These are phyloP conservation scores for Alternaria alternata DNA, from an alignment of 2,329 filamentous ascomycete species.

Conservation along the genomic window DNA sequence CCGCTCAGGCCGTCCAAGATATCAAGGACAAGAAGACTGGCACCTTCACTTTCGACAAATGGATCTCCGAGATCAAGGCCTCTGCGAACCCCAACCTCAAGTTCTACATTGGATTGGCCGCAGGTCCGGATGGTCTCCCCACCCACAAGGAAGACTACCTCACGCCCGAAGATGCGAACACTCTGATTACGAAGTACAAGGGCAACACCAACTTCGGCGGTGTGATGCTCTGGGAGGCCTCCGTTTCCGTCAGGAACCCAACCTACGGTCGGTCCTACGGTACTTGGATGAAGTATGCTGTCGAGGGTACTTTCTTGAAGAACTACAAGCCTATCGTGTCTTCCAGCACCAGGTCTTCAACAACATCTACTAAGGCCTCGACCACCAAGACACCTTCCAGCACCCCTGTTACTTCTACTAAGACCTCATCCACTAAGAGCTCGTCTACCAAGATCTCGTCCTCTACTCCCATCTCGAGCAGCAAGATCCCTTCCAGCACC, in stretches of 20 bases:
- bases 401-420: not conserved
- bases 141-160: constrained; percentile 55
- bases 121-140: constrained; percentile 33
- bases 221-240: constrained; percentile 68
- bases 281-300: constrained; percentile 57
- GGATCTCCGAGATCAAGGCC: constrained; percentile 49
- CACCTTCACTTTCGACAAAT: constrained; percentile 58
- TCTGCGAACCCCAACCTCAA: constrained; percentile 56
- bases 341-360: constrained; percentile 12
- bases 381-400: constrained; percentile 8
- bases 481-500: not conserved
- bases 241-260: constrained; percentile 56
- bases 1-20: constrained; percentile 50
- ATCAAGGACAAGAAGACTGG: constrained; percentile 33
- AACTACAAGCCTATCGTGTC: constrained; percentile 30
- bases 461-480: not conserved
- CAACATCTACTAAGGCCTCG: not conserved
- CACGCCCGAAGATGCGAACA: constrained; percentile 54
- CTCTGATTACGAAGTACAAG: constrained; percentile 52
- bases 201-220: constrained; percentile 60
- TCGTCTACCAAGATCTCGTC: not conserved
- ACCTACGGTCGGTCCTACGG: constrained; percentile 57
- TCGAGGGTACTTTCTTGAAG: constrained; percentile 29
- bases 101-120: constrained; percentile 62
- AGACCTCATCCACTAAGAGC: not conserved